Base-by-base conservation (phyloP, 1,284 basidiomycete species). In the Farysia itapuensis region DNA sequence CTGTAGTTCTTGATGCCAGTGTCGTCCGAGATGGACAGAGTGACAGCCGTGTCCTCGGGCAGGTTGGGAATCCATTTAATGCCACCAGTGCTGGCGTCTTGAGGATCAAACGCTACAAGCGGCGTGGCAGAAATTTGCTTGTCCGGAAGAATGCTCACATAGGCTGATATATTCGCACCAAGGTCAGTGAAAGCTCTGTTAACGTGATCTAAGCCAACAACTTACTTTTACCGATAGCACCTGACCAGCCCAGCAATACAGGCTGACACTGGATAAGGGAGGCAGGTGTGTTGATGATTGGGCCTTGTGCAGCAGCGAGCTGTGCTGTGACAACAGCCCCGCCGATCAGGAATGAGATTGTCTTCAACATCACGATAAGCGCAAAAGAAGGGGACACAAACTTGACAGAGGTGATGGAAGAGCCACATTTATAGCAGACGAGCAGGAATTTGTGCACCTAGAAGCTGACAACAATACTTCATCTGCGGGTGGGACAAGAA, bases 181-280 rank as follows among this genome's bases (percentile, higher is more conserved):
- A 28, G n/a, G 26, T 9, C 26, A 28, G 26, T 9, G 26, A n/a
- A n/a, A n/a, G n/a, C n/a, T n/a, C n/a, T n/a, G n/a, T n/a, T n/a
- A n/a, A n/a, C n/a, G n/a, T n/a, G n/a, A n/a, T n/a, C 23, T 33
- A 35, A 35, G 20, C 5, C 6, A 16, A 12, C 21, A 9, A 60
- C 57, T 46, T 43, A 60, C 57, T 39, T 30, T 43, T 39, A 25
- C 58, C 60, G 35, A 43, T 39, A 32, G 48, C 56, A 23, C 48
- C 49, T 11, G 31, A n/a, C 63, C 63, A 71, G 32, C 35, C 39
- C 34, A 71, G 36, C 3, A 40, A 39, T 25, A 53, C 40, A 35
- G 63, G 58, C 49, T 59, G 59, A 47, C 68, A 71, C 50, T 67
- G 49, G 31, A 47, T 41, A 35, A 71, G 36, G 8, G 57, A 26